Evolutionary conservation across 1,284 basidiomycete genomes (phyloP), one percentile per base, ranked within the genome.

Genomic region (Schizopora paradoxa): DNA sequence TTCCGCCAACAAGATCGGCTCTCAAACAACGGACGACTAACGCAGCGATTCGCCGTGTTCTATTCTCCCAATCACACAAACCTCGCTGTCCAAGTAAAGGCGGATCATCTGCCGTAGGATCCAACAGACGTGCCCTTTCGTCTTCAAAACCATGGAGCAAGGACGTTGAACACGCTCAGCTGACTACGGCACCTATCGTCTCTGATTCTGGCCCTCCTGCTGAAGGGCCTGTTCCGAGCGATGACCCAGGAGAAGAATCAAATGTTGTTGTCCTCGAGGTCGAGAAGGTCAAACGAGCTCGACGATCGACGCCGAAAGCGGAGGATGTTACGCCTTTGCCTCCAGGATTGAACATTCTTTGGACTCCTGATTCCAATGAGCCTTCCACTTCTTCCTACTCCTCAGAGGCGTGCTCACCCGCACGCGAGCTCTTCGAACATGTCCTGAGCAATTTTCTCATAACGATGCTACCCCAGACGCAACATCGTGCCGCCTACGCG

Each of bases 401-500:
- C n/a, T 25, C 55, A 28, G 53, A 45, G 56, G 52, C 56, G 21
- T 55, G 61, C 27, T 51, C 79, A 11, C 78, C 77, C 1, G 74
- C 73, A 5, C 68, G 73, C 8, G 73, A 75, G 51, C 74, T 88
- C 38, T 70, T 88, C 25, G 73, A 87, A 31, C 82, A 86, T 45
- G 80, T 77, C 13, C 65, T 88, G 48, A 77, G 82, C 49, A 86
- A 87, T 55, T 60, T 89, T 5, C 74, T 82, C 48, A 77, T 90
- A 47, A 75, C 82, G 2, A 66, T 90, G 28, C 86, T 88, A 62
- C 86, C 87, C 2, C 81, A 86, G 60, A 83, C 80, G 3, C 87
- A 90, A 57, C 78, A 86, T 53, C 72, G 76, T 25, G 79, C 85
- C n/a, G 69, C 77, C 0, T 83, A 80, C 60, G 52, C 74, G 16